phyloP scores from a whole-genome alignment of 352 stramenopile genomes.

The Blastocystis sp. region DNA sequence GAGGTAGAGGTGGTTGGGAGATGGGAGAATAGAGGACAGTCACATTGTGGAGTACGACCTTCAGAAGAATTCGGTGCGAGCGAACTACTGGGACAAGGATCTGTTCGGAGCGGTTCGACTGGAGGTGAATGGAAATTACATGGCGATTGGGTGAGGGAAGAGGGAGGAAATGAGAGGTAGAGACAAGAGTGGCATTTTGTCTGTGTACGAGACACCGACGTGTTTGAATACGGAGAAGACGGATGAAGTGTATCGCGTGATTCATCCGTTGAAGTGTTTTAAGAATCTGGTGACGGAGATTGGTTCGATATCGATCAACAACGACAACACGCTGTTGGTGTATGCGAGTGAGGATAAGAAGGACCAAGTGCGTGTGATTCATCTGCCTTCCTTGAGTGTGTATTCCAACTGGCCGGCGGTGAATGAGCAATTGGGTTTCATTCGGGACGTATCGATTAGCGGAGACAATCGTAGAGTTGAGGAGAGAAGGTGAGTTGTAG shows the following conservation, averaged over 20 bases:
- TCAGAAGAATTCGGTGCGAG: not conserved
- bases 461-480: slow-evolving; percentile 10
- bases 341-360: slow-evolving; percentile 21
- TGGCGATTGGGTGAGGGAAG: not conserved
- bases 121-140: slow-evolving; percentile 1
- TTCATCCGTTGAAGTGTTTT: slow-evolving; percentile 13
- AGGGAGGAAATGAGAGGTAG: not conserved
- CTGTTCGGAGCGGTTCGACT: slow-evolving; percentile 2
- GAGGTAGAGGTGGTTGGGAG: not conserved
- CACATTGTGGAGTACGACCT: slow-evolving; percentile 16
- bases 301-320: not conserved
- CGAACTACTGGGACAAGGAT: slow-evolving; percentile 18
- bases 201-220: slow-evolving; percentile 8
- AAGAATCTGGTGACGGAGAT: slow-evolving; percentile 44
- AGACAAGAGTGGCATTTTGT: not conserved
- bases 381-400: not conserved
- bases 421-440: not conserved
- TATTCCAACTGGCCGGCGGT: slow-evolving; percentile 23
- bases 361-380: not conserved
- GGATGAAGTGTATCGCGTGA: not conserved
- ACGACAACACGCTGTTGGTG: slow-evolving; percentile 24
- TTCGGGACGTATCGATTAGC: not conserved
- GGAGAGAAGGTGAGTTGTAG: not conserved
- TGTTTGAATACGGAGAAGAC: not conserved
- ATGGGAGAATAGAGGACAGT: not conserved